Evolutionary conservation across 345 rosid genomes (phyloP).

Genomic region (Eucalyptus rudis): DNA sequence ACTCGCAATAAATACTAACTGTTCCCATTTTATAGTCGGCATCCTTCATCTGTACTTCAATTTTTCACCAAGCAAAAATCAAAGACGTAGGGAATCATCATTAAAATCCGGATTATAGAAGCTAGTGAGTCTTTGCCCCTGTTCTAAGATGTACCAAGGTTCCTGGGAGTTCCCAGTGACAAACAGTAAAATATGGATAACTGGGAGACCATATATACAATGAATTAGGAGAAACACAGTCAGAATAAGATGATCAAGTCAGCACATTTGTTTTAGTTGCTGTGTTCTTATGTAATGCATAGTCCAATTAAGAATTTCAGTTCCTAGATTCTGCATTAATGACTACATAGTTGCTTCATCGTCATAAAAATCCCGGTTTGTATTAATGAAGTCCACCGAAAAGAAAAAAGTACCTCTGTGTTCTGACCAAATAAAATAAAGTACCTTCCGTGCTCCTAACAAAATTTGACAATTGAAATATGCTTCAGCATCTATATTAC

Average conservation of each 20-base stretch:
- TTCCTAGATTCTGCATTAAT: not conserved
- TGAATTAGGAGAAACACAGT: not conserved
- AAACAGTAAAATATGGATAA: not conserved
- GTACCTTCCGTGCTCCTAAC: conserved; percentile 70
- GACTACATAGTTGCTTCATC: not conserved
- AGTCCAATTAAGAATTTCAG: not conserved
- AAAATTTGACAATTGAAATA: conserved; percentile 41
- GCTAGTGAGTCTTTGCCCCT: not conserved
- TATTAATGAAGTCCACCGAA: not conserved
- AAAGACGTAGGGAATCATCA: not conserved
- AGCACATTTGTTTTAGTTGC: not conserved
- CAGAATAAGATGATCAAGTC: not conserved
- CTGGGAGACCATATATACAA: not conserved
- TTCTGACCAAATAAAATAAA: not conserved
- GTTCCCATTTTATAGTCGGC: not conserved
- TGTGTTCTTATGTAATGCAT: not conserved
- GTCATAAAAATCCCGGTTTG: not conserved
- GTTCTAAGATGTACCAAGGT: not conserved
- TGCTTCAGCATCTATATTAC: conserved; percentile 6
- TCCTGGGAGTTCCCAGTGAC: not conserved
- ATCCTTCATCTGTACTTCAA: not conserved
- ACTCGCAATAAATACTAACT: not conserved
- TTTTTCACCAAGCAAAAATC: not conserved
- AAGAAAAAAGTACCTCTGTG: not conserved
- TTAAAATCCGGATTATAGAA: not conserved